Evolutionary conservation across 2,329 filamentous ascomycete genomes (phyloP).

Genomic region (Fusarium odoratissimum): DNA sequence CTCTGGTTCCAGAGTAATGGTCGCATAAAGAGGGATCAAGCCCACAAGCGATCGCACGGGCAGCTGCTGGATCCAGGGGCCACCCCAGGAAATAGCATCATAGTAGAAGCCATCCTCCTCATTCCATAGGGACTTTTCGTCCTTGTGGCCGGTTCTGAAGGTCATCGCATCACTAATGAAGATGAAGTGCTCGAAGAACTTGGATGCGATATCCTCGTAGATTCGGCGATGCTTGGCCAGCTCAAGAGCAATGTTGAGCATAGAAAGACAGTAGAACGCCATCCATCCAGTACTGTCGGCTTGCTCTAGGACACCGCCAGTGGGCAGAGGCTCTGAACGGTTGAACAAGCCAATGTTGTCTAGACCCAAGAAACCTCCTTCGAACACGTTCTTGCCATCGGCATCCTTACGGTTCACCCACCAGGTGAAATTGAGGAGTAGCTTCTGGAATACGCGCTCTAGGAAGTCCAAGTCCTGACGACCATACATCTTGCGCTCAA

Average conservation of each 20-base stretch:
- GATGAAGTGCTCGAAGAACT: slow-evolving; percentile 99
- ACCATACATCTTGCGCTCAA: slow-evolving; percentile 96
- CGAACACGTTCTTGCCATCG: slow-evolving; percentile 96
- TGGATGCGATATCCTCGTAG: slow-evolving; percentile 96
- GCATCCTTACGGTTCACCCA: slow-evolving; percentile 98
- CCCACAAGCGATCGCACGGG: slow-evolving; percentile 93
- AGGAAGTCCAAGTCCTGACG: slow-evolving; percentile 95
- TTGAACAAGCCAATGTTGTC: slow-evolving; percentile 99
- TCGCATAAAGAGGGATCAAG: slow-evolving; percentile 92
- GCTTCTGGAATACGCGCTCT: slow-evolving; percentile 95
- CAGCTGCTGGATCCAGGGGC: slow-evolving; percentile 91
- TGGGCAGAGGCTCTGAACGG: slow-evolving; percentile 92
- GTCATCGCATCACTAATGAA: slow-evolving; percentile 98
- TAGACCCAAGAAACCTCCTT: slow-evolving; percentile 92
- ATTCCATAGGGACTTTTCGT: slow-evolving; percentile 91
- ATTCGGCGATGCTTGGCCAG: slow-evolving; percentile 93
- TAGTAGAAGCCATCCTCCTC: slow-evolving; percentile 98
- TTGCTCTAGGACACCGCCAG: slow-evolving; percentile 92
- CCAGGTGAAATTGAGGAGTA: slow-evolving; percentile 97
- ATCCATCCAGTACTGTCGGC: slow-evolving; percentile 99
- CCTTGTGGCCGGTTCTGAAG: slow-evolving; percentile 75
- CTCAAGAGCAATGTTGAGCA: slow-evolving; percentile 97
- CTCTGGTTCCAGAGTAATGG: slow-evolving; percentile 91
- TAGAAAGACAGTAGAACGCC: slow-evolving; percentile 96
- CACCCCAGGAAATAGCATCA: slow-evolving; percentile 96